phyloP scores from a whole-genome alignment of 2,329 filamentous ascomycete genomes.

The Clonostachys rhizophaga region DNA sequence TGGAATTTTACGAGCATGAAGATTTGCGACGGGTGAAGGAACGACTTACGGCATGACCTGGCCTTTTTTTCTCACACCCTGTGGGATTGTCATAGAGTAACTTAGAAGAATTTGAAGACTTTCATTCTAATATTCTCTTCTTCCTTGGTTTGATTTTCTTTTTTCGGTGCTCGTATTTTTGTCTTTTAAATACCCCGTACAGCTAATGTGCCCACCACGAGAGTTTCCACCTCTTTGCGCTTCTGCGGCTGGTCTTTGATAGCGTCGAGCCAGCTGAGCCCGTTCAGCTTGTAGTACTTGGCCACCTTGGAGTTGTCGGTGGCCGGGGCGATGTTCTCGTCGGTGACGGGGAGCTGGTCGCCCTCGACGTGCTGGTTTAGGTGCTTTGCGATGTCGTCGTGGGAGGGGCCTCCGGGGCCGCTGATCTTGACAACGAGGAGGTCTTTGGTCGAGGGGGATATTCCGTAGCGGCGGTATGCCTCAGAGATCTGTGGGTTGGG shows the following conservation, averaged over 20 bases:
- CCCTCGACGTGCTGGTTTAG: slow-evolving; percentile 60
- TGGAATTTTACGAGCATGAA: no score
- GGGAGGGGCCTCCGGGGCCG: slow-evolving; percentile 13
- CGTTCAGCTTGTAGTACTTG: slow-evolving; percentile 83
- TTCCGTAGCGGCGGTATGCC: slow-evolving; percentile 83
- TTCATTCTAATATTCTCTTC: neutral
- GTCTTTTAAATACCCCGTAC: slow-evolving; percentile 26
- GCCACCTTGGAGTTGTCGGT: slow-evolving; percentile 67
- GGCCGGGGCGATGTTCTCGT: slow-evolving; percentile 53
- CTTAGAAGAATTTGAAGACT: neutral
- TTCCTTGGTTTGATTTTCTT: neutral
- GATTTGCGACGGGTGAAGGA: no score
- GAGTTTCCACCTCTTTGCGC: slow-evolving; percentile 57
- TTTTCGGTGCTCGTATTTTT: slow-evolving; percentile 2
- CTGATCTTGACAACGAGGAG: slow-evolving; percentile 81
- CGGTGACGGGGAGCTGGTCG: slow-evolving; percentile 50
- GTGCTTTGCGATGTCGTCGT: slow-evolving; percentile 51
- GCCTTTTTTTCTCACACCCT: no score
- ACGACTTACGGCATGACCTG: no score
- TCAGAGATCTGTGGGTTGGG: slow-evolving; percentile 68
- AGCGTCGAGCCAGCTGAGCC: slow-evolving; percentile 43
- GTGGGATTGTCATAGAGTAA: no score
- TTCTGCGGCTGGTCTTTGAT: slow-evolving; percentile 36
- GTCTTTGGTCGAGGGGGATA: slow-evolving; percentile 63
- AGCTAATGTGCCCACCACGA: slow-evolving; percentile 74